A percentile compares a stretch with the other conserved stretches of the same genome.
Conservation (phyloP, 2,329 filamentous ascomycete genomes). For the Bimuria novae-zelandiae region DNA sequence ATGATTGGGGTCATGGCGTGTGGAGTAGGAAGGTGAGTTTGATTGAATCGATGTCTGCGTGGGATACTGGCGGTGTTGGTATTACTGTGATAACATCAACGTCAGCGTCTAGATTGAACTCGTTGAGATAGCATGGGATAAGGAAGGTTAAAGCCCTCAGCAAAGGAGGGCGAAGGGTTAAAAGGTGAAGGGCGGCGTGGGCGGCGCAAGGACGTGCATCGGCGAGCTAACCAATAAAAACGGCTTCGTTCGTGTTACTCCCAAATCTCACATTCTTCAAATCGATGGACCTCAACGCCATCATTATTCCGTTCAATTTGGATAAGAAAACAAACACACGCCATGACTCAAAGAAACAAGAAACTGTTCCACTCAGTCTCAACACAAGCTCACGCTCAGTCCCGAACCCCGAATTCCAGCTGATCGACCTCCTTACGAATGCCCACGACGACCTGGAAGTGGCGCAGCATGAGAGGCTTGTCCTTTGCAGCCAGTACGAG, state of each 20-base stretch:
- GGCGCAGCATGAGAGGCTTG: neutral
- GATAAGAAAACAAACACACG: too few species aligned
- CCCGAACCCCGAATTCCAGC: neutral
- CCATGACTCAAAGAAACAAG: neutral
- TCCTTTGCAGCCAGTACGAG: neutral
- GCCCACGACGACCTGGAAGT: neutral
- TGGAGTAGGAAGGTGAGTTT: neutral
- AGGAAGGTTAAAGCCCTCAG: too few species aligned
- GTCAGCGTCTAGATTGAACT: neutral
- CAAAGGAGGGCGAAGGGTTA: neutral
- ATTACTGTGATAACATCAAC: too few species aligned
- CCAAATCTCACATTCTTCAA: too few species aligned
- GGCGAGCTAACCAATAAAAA: neutral
- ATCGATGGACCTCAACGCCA: too few species aligned
- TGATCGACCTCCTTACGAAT: neutral
- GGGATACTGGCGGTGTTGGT: neutral
- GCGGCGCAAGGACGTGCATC: neutral
- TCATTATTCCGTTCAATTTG: too few species aligned
- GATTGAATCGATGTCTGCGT: neutral
- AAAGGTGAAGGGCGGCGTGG: neutral
- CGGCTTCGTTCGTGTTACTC: too few species aligned
- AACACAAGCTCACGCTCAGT: neutral
- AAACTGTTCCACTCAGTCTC: neutral
- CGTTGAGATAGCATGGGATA: too few species aligned
- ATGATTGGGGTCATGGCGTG: neutral